These are phyloP conservation scores for Peronospora farinosa DNA, from an alignment of 352 stramenopile species.

Conservation along the genomic window DNA sequence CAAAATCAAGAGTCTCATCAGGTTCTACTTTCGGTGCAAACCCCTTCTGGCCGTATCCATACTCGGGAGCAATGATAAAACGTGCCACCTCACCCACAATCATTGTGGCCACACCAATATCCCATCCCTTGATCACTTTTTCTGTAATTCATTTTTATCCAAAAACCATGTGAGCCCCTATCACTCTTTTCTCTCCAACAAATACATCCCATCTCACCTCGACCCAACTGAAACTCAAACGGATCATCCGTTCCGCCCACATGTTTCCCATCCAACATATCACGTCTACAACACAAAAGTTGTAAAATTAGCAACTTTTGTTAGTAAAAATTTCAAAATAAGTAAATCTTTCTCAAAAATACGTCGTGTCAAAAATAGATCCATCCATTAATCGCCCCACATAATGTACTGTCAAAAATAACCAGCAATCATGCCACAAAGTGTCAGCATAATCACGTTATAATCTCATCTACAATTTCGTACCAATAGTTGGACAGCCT, in stretches of 20 bases:
- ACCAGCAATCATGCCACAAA: background rate
- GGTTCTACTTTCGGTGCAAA: constrained; percentile 83
- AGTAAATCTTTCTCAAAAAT: background rate
- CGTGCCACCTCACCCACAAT: constrained; percentile 64
- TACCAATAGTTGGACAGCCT: constrained; percentile 76
- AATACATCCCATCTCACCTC: constrained; percentile 31
- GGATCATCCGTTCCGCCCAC: constrained; percentile 78
- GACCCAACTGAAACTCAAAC: constrained; percentile 79
- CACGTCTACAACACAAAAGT: constrained; percentile 36
- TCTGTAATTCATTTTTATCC: constrained; percentile 24
- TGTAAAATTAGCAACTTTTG: too few species aligned
- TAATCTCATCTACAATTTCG: background rate
- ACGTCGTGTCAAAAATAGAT: constrained; percentile 87
- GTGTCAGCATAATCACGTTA: background rate
- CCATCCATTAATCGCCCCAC: constrained; percentile 71
- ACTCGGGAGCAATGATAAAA: constrained; percentile 81
- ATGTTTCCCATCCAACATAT: constrained; percentile 73
- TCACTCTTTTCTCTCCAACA: background rate
- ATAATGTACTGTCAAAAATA: constrained; percentile 58
- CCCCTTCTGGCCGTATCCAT: constrained; percentile 68
- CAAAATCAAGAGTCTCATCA: constrained; percentile 81
- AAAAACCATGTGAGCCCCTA: background rate
- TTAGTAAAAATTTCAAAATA: background rate
- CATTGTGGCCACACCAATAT: constrained; percentile 82
- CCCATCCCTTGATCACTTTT: constrained; percentile 84